These are phyloP conservation scores for Sphagnum magellanicum DNA, from an alignment of 228 moss, liverwort and hornwort genomes.

Conservation along the genomic window DNA sequence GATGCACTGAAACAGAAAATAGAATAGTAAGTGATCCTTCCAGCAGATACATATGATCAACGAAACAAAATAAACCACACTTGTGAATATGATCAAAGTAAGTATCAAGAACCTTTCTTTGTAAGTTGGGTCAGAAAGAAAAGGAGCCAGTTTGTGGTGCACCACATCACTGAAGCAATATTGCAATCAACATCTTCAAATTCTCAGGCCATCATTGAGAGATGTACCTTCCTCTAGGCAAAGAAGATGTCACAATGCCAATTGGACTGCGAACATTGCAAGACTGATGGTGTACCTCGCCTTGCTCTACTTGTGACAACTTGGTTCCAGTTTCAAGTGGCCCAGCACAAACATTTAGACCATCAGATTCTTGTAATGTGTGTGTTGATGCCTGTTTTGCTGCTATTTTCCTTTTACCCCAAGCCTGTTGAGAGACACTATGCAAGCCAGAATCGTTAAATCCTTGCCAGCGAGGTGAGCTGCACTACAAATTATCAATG, in stretches of 20 bases:
- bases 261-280: slow-evolving; percentile 43
- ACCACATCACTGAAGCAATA: too few species aligned
- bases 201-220: too few species aligned
- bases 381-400: neutral
- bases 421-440: slow-evolving; percentile 18
- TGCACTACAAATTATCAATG: slow-evolving; percentile 5
- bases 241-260: slow-evolving; percentile 69
- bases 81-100: slow-evolving; percentile 6
- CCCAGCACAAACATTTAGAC: slow-evolving; percentile 1
- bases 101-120: neutral
- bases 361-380: neutral
- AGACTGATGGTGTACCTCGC: slow-evolving; percentile 8
- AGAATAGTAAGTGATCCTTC: too few species aligned
- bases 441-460: slow-evolving; percentile 45
- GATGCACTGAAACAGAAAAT: slow-evolving; percentile 24
- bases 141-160: too few species aligned
- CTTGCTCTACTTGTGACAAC: slow-evolving; percentile 7
- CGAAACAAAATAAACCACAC: neutral
- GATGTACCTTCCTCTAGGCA: slow-evolving; percentile 62
- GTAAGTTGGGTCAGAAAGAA: too few species aligned
- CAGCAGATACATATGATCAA: too few species aligned
- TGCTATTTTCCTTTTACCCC: slow-evolving; percentile 15
- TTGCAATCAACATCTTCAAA: too few species aligned
- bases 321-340: slow-evolving; percentile 1
- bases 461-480: slow-evolving; percentile 70